Conservation (phyloP, 495 filamentous ascomycete genomes). For the Xylaria intraflava region DNA sequence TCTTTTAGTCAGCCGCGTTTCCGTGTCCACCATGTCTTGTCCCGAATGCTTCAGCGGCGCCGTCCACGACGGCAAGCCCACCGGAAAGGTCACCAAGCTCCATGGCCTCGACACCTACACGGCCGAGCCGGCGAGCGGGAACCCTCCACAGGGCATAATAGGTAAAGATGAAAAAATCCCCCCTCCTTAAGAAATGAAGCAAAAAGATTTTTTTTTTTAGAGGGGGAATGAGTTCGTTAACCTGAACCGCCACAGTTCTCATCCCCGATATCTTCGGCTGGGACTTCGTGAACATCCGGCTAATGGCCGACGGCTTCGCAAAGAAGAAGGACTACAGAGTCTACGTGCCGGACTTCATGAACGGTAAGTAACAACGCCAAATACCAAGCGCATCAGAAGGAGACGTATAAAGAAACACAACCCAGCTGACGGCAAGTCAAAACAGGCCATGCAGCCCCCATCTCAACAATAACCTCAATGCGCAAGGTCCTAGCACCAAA, state of each 20-base stretch:
- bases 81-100: conserved; percentile 21
- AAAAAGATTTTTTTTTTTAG: too few species aligned
- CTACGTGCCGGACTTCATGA: conserved; percentile 47
- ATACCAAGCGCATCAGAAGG: background rate
- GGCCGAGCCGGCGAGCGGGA: conserved; percentile 25
- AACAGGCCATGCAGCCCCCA: conserved; percentile 9
- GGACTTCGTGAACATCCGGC: conserved; percentile 40
- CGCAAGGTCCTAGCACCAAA: conserved; percentile 3
- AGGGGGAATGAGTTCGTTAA: background rate
- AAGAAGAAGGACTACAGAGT: conserved; percentile 34
- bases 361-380: conserved; percentile 21
- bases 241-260: conserved; percentile 21
- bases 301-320: conserved; percentile 43
- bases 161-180: background rate
- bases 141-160: conserved; percentile 30
- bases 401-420: background rate
- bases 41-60: conserved; percentile 20
- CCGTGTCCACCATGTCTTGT: conserved; percentile 17
- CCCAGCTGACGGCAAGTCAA: background rate
- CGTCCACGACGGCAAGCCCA: conserved; percentile 17
- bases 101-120: conserved; percentile 39
- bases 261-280: conserved; percentile 46
- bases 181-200: background rate
- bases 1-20: background rate
- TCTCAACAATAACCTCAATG: conserved; percentile 3